Evolutionary conservation across 169 alveolate genomes (phyloP), one percentile per base, ranked within the genome.

Genomic region (Plasmodium vinckei): DNA sequence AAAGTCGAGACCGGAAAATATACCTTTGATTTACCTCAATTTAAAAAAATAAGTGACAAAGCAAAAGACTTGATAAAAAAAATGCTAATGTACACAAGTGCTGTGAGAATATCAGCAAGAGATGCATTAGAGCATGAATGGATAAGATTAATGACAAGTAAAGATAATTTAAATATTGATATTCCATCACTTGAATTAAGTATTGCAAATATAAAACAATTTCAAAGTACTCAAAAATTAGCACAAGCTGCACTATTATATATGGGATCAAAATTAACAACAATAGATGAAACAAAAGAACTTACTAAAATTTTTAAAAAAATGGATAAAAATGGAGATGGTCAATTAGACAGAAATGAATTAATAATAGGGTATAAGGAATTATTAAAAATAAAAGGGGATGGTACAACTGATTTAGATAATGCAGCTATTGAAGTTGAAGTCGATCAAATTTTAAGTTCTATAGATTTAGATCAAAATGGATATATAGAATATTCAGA

Each of bases 251-350:
- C 97, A 33, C 79, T 96, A 73, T 92, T 96, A 44, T 96, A 96
- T 92, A 96, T 96, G 91, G 98, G 98, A 49, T 95, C 98, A 61
- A 95, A 97, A 89, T 93, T 97, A 39, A 91, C 97, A 17, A 94
- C 98, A 15, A 94, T 91, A 44, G 98, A 97, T 49, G 99, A 97
- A 79, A 96, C 96, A 42, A 92, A 94, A 72, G 96, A 97, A 67
- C 92, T 97, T 27, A 94, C 97, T 44, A 95, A 95, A 64, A 96
- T 97, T 44, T 98, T 98, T 89, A 93, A 95, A 79, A 87, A 92
- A 51, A 91, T 98, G 89, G 99, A 98, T 92, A 91, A 94, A 46
- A 96, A 97, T 91, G 98, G 98, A 25, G 97, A 95, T 70, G 97
- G 97, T 1, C 96, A 94, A 73, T 63, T 95, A 51, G 97, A 95